A percentile compares a stretch with the other conserved stretches of the same genome.
These are phyloP conservation scores for Ettlia oleoabundans DNA, from an alignment of 139 green algal genomes.

Conservation along the genomic window DNA sequence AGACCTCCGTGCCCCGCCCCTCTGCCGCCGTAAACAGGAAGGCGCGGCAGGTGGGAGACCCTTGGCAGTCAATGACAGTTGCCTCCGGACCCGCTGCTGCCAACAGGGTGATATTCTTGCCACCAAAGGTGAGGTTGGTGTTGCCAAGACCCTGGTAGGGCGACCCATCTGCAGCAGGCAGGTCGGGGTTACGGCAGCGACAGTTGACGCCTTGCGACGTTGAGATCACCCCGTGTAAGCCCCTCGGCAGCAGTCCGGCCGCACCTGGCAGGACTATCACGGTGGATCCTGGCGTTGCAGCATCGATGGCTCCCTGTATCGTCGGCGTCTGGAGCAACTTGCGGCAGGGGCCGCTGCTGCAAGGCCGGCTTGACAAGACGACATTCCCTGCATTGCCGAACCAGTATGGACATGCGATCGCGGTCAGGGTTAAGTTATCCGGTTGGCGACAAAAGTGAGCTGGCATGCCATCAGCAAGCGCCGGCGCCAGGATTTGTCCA, in stretches of 20 bases:
- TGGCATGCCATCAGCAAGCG: no score
- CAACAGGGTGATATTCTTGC: conserved; percentile 8
- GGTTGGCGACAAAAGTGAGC: no score
- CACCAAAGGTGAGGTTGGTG: conserved; percentile 4
- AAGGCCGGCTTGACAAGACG: not conserved
- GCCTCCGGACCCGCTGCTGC: not conserved
- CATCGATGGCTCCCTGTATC: not conserved
- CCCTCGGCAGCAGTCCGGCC: no score
- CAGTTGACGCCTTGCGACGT: not conserved
- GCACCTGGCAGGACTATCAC: not conserved
- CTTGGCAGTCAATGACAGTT: conserved; percentile 37
- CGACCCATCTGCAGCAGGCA: conserved; percentile 12
- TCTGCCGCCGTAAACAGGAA: not conserved
- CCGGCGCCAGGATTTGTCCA: no score
- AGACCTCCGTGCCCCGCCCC: not conserved
- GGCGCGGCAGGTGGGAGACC: not conserved
- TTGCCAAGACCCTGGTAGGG: conserved; percentile 22
- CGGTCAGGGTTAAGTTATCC: no score
- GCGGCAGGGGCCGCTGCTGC: not conserved
- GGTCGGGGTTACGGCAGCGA: no score
- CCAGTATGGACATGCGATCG: no score
- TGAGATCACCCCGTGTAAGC: no score
- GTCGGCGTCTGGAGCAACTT: conserved; percentile 1
- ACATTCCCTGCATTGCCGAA: conserved; percentile 1
- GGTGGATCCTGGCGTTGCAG: not conserved